Percentiles rank a stretch among this genome's conserved stretches.
phyloP scores from a whole-genome alignment of 768 basidiomycete genomes.

The Trametes cinnabarina region DNA sequence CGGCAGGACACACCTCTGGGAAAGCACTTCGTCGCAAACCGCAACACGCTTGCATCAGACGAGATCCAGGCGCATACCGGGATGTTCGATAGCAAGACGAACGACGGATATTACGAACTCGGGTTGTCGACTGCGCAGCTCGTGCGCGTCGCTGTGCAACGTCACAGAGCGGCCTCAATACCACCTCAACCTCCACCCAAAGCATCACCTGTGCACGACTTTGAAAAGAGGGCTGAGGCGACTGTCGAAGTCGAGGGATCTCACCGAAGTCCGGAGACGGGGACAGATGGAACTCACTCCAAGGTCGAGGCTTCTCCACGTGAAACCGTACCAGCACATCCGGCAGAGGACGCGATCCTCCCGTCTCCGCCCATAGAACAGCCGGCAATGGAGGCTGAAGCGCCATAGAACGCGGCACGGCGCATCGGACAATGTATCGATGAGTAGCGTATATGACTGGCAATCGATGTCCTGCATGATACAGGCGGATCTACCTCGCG shows the following conservation, averaged over 20 bases:
- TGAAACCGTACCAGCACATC: neutral
- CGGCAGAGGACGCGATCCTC: neutral
- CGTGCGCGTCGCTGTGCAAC: conserved; percentile 55
- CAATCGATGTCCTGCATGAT: conserved; percentile 7
- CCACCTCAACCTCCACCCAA: neutral
- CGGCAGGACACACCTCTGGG: conserved; percentile 43
- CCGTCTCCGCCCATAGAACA: neutral
- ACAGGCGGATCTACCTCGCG: conserved; percentile 5
- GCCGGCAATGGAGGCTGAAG: neutral
- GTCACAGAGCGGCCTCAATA: conserved; percentile 1
- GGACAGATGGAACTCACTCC: neutral
- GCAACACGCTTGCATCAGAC: conserved; percentile 66
- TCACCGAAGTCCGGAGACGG: neutral
- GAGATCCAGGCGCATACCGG: conserved; percentile 85
- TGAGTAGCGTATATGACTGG: conserved; percentile 11
- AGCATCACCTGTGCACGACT: neutral
- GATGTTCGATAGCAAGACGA: conserved; percentile 80
- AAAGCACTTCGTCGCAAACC: conserved; percentile 58
- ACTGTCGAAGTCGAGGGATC: neutral
- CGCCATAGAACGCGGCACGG: neutral
- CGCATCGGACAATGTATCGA: conserved; percentile 1
- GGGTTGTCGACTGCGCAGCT: conserved; percentile 65
- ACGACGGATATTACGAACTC: conserved; percentile 89
- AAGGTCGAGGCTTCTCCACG: neutral
- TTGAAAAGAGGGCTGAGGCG: neutral